Conservation (phyloP, 805 yeast genomes). For the Hanseniaspora osmophila region DNA sequence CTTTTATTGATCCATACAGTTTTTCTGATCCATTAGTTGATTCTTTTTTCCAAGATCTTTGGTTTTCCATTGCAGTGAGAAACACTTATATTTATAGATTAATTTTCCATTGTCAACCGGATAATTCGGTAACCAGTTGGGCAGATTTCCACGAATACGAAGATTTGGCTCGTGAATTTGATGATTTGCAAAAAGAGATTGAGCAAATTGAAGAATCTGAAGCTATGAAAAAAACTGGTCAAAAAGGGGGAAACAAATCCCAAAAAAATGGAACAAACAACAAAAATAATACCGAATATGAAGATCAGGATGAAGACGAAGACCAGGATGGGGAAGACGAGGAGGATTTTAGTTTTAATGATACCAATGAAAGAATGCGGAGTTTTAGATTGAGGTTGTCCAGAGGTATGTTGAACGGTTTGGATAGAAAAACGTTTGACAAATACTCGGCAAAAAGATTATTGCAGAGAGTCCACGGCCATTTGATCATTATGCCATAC, state of each 20-base stretch:
- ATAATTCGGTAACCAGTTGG: slow-evolving; percentile 83
- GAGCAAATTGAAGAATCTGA: slow-evolving; percentile 18
- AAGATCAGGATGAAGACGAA: not conserved
- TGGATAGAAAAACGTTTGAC: slow-evolving; percentile 42
- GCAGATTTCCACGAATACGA: slow-evolving; percentile 65
- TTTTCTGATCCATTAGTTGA: slow-evolving; percentile 78
- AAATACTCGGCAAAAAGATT: slow-evolving; percentile 64
- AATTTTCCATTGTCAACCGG: slow-evolving; percentile 91
- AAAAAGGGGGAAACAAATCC: slow-evolving; percentile 8
- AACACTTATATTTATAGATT: slow-evolving; percentile 71
- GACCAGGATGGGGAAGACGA: not conserved
- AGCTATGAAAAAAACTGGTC: slow-evolving; percentile 8
- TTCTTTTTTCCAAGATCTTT: slow-evolving; percentile 71
- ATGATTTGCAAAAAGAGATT: slow-evolving; percentile 16
- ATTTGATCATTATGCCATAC: slow-evolving; percentile 80
- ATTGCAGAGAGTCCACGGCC: slow-evolving; percentile 64
- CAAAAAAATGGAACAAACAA: not conserved
- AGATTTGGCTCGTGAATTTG: slow-evolving; percentile 45
- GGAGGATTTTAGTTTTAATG: not conserved
- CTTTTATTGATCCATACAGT: slow-evolving; percentile 70
- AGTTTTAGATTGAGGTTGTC: slow-evolving; percentile 19
- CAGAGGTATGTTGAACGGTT: slow-evolving; percentile 19
- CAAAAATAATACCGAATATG: not conserved
- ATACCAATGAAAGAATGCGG: slow-evolving; percentile 2
- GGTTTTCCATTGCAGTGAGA: slow-evolving; percentile 71